Evolutionary conservation across 2,329 filamentous ascomycete genomes (phyloP).

Genomic region (Aureobasidium sp.): DNA sequence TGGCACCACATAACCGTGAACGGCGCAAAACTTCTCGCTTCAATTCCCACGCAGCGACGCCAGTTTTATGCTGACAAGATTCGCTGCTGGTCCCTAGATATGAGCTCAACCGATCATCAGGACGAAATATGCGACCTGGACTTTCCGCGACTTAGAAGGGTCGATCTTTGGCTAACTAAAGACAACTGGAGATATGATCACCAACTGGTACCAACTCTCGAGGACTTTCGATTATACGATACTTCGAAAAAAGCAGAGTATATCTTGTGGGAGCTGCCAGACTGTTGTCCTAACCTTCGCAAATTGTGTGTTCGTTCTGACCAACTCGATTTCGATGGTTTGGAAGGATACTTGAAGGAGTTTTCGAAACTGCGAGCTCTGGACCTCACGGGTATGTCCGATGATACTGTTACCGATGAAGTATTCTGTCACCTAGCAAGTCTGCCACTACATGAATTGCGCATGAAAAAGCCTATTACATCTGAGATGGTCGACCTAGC

Average conservation of each 20-base stretch:
- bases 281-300: too few species aligned
- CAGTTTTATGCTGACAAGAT: neutral
- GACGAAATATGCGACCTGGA: neutral
- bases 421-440: neutral
- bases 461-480: neutral
- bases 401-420: neutral
- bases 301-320: too few species aligned
- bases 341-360: neutral
- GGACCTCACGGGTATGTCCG: neutral
- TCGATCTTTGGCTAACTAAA: too few species aligned
- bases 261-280: too few species aligned
- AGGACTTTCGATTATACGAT: too few species aligned
- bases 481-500: neutral
- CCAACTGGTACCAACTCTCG: too few species aligned
- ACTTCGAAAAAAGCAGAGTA: too few species aligned
- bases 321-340: neutral
- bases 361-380: neutral
- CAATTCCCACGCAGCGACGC: neutral
- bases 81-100: neutral
- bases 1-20: neutral
- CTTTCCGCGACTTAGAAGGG: too few species aligned
- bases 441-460: neutral
- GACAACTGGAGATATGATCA: too few species aligned
- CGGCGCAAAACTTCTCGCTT: neutral
- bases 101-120: neutral